Conservation (phyloP, 2,329 filamentous ascomycete species). For the Immersiporthe knoxdaviesiana region DNA sequence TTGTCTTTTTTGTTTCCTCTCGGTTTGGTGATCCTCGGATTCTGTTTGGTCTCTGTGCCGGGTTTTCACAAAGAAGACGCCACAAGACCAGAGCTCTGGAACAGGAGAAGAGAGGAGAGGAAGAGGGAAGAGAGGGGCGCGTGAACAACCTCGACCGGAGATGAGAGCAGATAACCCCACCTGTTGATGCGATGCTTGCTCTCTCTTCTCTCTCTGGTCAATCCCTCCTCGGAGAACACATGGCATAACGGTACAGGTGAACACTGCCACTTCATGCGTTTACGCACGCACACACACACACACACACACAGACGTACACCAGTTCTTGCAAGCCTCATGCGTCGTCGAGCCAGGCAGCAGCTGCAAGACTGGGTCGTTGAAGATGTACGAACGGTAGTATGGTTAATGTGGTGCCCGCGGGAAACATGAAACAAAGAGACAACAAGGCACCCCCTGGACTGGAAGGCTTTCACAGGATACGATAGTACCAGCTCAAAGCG, state of each 20-base stretch:
- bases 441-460: background rate
- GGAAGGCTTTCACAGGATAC: background rate
- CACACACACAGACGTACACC: background rate
- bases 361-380: background rate
- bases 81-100: background rate
- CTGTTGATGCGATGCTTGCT: background rate
- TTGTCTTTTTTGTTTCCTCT: background rate
- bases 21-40: background rate
- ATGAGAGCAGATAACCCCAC: background rate
- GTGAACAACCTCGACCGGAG: background rate
- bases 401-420: background rate
- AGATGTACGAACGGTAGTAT: background rate
- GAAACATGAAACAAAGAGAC: background rate
- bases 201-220: background rate
- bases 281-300: background rate
- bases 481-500: background rate
- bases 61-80: background rate
- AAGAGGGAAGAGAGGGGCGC: background rate
- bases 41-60: background rate
- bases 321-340: background rate
- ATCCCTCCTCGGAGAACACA: background rate
- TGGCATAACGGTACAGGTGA: background rate
- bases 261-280: slow-evolving; percentile 15
- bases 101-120: background rate
- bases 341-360: background rate